Evolutionary conservation across 2,329 filamentous ascomycete species (phyloP).

Genomic region (Phoma sp.): DNA sequence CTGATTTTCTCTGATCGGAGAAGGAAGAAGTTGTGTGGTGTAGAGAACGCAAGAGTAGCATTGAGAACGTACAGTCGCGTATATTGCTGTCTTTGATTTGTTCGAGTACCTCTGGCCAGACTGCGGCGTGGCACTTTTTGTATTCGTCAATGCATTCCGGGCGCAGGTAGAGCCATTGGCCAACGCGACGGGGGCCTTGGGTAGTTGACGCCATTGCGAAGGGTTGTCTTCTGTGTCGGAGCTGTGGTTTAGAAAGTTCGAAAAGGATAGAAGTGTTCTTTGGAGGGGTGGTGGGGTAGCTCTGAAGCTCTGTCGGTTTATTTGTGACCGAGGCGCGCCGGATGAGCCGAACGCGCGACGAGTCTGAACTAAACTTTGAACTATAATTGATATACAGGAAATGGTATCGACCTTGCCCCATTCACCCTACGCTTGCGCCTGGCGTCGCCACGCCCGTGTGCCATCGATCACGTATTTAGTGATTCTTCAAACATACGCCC

Average conservation of each 20-base stretch:
- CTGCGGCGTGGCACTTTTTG: conserved; percentile 73
- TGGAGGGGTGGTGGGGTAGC: conserved; percentile 15
- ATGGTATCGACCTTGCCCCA: conserved; percentile 10
- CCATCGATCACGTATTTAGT: neutral
- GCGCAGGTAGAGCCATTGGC: conserved; percentile 75
- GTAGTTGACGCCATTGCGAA: conserved; percentile 18
- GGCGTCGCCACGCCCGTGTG: neutral
- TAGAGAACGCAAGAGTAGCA: conserved; percentile 47
- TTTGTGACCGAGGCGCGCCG: conserved; percentile 4
- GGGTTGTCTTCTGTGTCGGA: neutral
- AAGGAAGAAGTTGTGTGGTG: neutral
- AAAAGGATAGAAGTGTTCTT: neutral
- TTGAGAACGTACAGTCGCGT: conserved; percentile 59
- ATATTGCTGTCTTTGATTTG: conserved; percentile 80
- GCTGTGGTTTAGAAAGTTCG: neutral
- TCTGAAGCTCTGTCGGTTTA: conserved; percentile 8
- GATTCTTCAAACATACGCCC: neutral
- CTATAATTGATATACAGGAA: conserved; percentile 9
- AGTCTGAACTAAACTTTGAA: neutral
- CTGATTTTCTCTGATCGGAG: too few species aligned
- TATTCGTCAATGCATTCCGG: conserved; percentile 70
- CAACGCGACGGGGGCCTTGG: conserved; percentile 59
- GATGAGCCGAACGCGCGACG: neutral
- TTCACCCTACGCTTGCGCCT: neutral
- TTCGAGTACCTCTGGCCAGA: conserved; percentile 78